Evolutionary conservation across 1,284 basidiomycete genomes (phyloP), one percentile per base, ranked within the genome.

Genomic region (Leccinum angustisporum): DNA sequence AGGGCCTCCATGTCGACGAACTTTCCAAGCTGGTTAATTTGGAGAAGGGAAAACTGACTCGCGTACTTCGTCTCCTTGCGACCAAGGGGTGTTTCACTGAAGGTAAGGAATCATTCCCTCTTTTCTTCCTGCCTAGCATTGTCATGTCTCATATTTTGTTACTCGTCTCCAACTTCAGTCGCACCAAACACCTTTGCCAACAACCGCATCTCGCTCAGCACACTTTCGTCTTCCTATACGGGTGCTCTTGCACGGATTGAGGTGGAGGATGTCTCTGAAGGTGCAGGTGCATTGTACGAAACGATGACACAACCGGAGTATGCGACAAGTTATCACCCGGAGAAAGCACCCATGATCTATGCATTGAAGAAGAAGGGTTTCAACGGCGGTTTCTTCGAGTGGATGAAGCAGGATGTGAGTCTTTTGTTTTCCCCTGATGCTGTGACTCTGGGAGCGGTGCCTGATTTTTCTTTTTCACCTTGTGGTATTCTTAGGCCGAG

Each of bases 51-150:
- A 76, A 75, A 40, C 68, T 75, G 14, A 54, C 65, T 55, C 72
- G 77, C 5, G 54, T 75, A 14, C 68, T 77, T 48, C 76, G 76
- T 34, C 55, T 71, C 6, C 70, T 77, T n/a, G 70, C 71, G 1
- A 67, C 68, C n/a, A 70, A 75, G 54, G 73, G 76, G 18, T 72
- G 74, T 56, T 77, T 77, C 56, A 62, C 46, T 2, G 77, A 78
- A 65, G 68, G 75, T 66, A 54, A 34, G 48, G n/a, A 6, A 21
- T 40, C 1, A 13, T 46, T 9, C 10, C 10, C 10, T 10, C 5
- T 3, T 21, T 14, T 31, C 36, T 8, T 25, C 30, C 7, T 6
- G 3, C 8, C 5, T 33, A 7, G 31, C 18, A 18, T 34, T 10
- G 1, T 2, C 30, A 0, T 16, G 16, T 53, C 18, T n/a, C 14